Evolutionary conservation across 352 stramenopile species (phyloP).

Genomic region (Aphanomyces stellatus): DNA sequence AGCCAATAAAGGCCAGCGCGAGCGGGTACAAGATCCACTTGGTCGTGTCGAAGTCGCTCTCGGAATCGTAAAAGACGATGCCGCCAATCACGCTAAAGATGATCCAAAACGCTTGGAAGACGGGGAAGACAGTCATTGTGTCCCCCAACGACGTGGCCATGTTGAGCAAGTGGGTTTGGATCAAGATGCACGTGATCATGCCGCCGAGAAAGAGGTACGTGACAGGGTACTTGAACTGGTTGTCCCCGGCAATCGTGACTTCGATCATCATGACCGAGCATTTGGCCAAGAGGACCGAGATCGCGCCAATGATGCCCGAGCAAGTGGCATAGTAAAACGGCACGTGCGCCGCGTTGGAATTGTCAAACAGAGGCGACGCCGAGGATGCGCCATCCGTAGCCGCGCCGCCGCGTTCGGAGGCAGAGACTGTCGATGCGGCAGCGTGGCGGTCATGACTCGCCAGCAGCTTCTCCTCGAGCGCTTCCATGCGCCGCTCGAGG

Average conservation of each 20-base stretch:
- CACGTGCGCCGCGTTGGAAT: conserved; percentile 36
- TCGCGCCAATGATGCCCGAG: conserved; percentile 76
- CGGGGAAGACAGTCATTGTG: conserved; percentile 85
- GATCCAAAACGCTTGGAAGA: conserved; percentile 85
- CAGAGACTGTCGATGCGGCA: background rate
- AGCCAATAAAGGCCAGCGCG: conserved; percentile 52
- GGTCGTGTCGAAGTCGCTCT: conserved; percentile 39
- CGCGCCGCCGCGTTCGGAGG: conserved; percentile 7
- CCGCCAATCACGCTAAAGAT: conserved; percentile 80
- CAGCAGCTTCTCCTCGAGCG: conserved; percentile 53
- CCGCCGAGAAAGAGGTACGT: conserved; percentile 82
- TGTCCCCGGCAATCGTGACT: conserved; percentile 70
- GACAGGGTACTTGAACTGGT: conserved; percentile 78
- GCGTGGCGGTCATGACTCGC: background rate
- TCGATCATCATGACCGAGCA: conserved; percentile 81
- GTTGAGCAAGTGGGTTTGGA: conserved; percentile 85
- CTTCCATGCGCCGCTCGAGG: conserved; percentile 53
- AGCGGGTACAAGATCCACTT: conserved; percentile 70
- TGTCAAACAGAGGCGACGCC: conserved; percentile 22
- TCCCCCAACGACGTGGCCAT: conserved; percentile 73
- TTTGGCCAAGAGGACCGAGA: conserved; percentile 77
- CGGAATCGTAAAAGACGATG: conserved; percentile 76
- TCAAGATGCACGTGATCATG: conserved; percentile 79
- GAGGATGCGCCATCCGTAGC: background rate
- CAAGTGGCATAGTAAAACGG: conserved; percentile 82